Evolutionary conservation across 139 green algal species (phyloP).

Genomic region (Closterium sp.): DNA sequence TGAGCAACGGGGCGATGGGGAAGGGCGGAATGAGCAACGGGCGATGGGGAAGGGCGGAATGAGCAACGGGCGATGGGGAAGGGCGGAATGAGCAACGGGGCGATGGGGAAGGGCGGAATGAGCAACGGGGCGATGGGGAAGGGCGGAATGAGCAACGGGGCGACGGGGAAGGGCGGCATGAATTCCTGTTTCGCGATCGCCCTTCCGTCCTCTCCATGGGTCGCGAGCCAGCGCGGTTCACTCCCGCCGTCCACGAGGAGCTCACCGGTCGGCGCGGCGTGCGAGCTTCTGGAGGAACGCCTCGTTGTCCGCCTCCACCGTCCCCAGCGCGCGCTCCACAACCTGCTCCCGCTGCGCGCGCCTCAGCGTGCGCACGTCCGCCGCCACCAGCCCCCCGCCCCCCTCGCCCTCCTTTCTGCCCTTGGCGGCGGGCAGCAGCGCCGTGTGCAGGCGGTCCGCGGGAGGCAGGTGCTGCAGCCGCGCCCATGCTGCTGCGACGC

Average conservation of each 20-base stretch:
- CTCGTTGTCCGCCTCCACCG: constrained; percentile 36
- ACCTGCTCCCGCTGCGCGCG: constrained; percentile 1
- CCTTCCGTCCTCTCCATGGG: neutral
- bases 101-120: neutral
- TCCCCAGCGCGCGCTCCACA: constrained; percentile 29
- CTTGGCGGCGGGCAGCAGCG: neutral
- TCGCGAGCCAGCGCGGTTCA: too few species aligned
- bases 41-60: too few species aligned
- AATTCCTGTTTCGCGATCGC: neutral
- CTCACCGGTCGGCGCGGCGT: constrained; percentile 22
- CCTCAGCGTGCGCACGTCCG: constrained; percentile 7
- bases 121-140: too few species aligned
- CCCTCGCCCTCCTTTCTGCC: neutral
- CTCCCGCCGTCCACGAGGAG: neutral
- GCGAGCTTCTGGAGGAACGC: neutral
- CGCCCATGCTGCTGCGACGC: neutral
- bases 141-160: neutral
- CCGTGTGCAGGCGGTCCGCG: neutral
- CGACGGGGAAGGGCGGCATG: neutral
- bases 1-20: too few species aligned
- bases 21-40: neutral
- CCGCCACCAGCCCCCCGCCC: neutral
- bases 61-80: neutral
- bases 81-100: too few species aligned
- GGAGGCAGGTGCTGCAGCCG: neutral